A percentile compares a stretch with the other conserved stretches of the same genome.
Conservation (phyloP, 1,284 basidiomycete species). For the Ceratobasidium sp. region DNA sequence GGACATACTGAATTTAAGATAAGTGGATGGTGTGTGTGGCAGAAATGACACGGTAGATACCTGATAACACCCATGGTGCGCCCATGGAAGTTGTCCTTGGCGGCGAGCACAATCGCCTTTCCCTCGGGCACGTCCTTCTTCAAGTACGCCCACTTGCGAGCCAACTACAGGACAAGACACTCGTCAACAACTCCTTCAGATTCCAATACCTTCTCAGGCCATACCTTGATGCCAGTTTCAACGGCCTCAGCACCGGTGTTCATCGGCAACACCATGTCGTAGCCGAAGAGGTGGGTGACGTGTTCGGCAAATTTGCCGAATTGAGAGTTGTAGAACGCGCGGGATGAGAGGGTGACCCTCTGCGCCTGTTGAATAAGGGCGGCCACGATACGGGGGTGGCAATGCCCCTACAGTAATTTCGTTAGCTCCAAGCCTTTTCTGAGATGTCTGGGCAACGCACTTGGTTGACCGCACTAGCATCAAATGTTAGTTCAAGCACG, state of each 20-base stretch:
- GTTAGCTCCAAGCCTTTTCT: conserved; percentile 21
- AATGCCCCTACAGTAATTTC: conserved; percentile 75
- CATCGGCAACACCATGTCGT: conserved; percentile 98
- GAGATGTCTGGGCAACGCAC: conserved; percentile 56
- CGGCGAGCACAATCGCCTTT: conserved; percentile 89
- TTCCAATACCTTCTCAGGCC: conserved; percentile 49
- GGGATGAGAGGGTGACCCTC: conserved; percentile 91
- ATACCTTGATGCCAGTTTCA: conserved; percentile 88
- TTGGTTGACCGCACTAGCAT: conserved; percentile 83
- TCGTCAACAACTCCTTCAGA: background rate
- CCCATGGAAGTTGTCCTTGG: conserved; percentile 95
- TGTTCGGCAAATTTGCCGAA: conserved; percentile 91
- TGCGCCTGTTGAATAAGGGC: conserved; percentile 88
- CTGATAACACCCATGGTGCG: conserved; percentile 90
- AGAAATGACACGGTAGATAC: conserved; percentile 56
- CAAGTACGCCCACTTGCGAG: conserved; percentile 89
- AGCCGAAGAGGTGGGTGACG: conserved; percentile 86
- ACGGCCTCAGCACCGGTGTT: conserved; percentile 99
- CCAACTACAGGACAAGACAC: conserved; percentile 62
- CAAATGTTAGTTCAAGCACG: background rate
- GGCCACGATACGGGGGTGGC: conserved; percentile 89
- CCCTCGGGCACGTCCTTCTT: conserved; percentile 87
- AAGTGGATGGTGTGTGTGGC: conserved; percentile 61
- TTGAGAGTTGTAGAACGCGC: conserved; percentile 95
- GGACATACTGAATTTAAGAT: conserved; percentile 77